Evolutionary conservation across 2,329 filamentous ascomycete species (phyloP).

Genomic region (Dactylellina drechsleri): DNA sequence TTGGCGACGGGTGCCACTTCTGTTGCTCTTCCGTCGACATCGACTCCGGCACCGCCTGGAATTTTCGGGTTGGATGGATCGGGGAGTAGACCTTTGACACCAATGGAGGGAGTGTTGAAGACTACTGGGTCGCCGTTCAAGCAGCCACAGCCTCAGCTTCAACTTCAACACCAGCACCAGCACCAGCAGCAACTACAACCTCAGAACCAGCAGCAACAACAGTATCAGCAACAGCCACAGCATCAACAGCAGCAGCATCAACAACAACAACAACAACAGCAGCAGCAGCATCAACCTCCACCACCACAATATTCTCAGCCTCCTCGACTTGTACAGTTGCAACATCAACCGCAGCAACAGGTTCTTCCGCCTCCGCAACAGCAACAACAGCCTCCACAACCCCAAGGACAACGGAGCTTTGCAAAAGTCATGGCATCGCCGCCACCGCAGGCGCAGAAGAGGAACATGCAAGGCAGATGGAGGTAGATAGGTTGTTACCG

Average conservation of each 20-base stretch:
- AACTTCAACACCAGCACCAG: slow-evolving; percentile 7
- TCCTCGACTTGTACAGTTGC: slow-evolving; percentile 16
- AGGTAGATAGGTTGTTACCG: slow-evolving; percentile 10
- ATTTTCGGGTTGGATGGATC: slow-evolving; percentile 29
- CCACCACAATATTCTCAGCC: slow-evolving; percentile 19
- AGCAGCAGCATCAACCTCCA: slow-evolving; percentile 24
- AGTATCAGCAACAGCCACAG: slow-evolving; percentile 8
- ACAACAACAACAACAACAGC: not conserved
- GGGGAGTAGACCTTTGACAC: slow-evolving; percentile 41
- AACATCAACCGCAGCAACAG: slow-evolving; percentile 26
- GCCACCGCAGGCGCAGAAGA: slow-evolving; percentile 27
- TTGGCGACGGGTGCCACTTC: not conserved
- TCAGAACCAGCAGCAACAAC: not conserved
- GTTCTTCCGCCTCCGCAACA: slow-evolving; percentile 10
- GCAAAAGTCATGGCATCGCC: slow-evolving; percentile 53
- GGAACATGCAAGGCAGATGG: slow-evolving; percentile 52
- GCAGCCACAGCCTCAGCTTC: slow-evolving; percentile 25
- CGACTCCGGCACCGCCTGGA: slow-evolving; percentile 4
- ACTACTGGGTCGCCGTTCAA: slow-evolving; percentile 41
- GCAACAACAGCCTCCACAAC: slow-evolving; percentile 16
- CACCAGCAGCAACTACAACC: not conserved
- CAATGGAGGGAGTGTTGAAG: slow-evolving; percentile 21
- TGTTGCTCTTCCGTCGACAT: not conserved
- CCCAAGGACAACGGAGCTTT: slow-evolving; percentile 45
- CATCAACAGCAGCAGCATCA: slow-evolving; percentile 12